Conservation (phyloP, 495 filamentous ascomycete genomes). For the Aspergillus baeticus region DNA sequence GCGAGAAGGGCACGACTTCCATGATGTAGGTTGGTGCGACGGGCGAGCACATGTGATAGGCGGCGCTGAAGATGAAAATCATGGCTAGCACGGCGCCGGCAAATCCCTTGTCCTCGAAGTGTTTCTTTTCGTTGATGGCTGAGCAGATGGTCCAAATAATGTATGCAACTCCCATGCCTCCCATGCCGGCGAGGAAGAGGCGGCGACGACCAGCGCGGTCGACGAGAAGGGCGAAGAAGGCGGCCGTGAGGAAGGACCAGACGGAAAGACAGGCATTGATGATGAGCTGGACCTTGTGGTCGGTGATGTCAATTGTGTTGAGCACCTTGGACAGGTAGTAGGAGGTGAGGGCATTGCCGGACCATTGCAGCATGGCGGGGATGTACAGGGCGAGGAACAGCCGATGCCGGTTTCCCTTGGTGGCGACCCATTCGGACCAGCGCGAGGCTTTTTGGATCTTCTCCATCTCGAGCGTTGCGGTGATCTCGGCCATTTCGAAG, state of each 20-base stretch:
- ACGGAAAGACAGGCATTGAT: constrained; percentile 9
- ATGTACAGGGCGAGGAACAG: constrained; percentile 10
- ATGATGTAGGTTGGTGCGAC: constrained; percentile 13
- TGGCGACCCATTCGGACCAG: constrained; percentile 1
- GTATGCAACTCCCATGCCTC: constrained; percentile 3
- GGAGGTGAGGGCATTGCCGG: constrained; percentile 6
- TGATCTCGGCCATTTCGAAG: constrained; percentile 14
- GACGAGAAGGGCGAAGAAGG: neutral
- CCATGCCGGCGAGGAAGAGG: constrained; percentile 1
- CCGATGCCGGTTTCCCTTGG: neutral
- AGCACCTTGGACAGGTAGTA: constrained; percentile 12
- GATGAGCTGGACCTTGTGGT: constrained; percentile 7
- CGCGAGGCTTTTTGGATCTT: constrained; percentile 1
- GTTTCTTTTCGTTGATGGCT: constrained; percentile 1
- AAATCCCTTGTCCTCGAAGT: constrained; percentile 4
- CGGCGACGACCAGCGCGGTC: constrained; percentile 4
- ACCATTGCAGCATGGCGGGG: constrained; percentile 12
- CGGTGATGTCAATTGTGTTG: constrained; percentile 6
- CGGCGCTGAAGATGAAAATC: constrained; percentile 9
- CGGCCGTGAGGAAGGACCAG: constrained; percentile 5
- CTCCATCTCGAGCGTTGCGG: constrained; percentile 7
- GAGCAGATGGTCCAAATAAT: constrained; percentile 11
- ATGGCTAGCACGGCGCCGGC: constrained; percentile 3
- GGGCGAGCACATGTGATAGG: constrained; percentile 10
- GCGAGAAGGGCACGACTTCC: constrained; percentile 10